Evolutionary conservation across 2,329 filamentous ascomycete species (phyloP).

Genomic region (Colletotrichum abscissum): DNA sequence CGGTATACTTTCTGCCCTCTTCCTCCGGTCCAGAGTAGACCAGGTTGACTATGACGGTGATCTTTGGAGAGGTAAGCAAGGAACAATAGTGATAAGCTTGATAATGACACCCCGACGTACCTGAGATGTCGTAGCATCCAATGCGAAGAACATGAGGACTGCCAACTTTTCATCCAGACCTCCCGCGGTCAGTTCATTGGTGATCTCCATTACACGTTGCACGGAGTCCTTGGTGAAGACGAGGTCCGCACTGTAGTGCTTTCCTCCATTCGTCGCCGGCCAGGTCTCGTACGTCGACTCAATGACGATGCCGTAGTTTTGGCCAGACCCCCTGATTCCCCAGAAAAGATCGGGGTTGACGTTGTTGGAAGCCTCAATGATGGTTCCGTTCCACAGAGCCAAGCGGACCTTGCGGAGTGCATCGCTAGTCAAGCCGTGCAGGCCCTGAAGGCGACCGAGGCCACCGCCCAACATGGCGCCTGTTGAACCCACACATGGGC

Average conservation of each 20-base stretch:
- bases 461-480: not conserved
- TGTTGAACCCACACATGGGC: too few relatives aligned
- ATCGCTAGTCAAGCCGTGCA: slow-evolving; percentile 3
- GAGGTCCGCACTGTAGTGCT: not conserved
- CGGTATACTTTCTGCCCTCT: not conserved
- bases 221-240: too few relatives aligned
- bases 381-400: not conserved
- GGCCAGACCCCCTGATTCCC: not conserved
- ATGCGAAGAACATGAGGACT: too few relatives aligned
- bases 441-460: not conserved
- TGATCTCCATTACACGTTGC: too few relatives aligned
- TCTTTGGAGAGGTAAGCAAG: too few relatives aligned
- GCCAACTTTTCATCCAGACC: too few relatives aligned
- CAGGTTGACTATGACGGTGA: not conserved
- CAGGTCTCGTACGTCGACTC: not conserved
- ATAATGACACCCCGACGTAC: too few relatives aligned
- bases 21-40: not conserved
- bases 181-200: too few relatives aligned
- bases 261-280: not conserved
- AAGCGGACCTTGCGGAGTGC: not conserved
- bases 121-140: too few relatives aligned
- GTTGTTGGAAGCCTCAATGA: not conserved
- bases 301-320: not conserved
- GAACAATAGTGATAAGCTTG: too few relatives aligned
- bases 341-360: not conserved